Evolutionary conservation across 768 basidiomycete species (phyloP).

Genomic region (Suillus lakei): DNA sequence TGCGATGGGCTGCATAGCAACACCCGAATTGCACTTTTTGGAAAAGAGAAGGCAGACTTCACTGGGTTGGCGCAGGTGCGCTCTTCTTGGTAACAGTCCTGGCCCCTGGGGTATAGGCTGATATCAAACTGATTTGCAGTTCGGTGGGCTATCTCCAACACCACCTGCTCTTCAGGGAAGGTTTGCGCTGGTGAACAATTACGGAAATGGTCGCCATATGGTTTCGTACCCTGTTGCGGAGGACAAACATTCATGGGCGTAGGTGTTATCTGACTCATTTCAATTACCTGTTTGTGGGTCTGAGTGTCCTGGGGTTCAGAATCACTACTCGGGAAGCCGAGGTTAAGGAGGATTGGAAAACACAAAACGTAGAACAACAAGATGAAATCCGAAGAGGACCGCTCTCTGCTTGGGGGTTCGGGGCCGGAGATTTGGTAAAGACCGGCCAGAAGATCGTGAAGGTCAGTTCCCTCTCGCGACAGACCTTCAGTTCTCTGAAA

Average conservation of each 20-base stretch:
- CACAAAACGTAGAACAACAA: slow-evolving; percentile 34
- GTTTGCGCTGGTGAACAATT: slow-evolving; percentile 37
- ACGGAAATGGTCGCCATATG: slow-evolving; percentile 42
- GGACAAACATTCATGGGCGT: slow-evolving; percentile 43
- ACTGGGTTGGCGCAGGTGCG: slow-evolving; percentile 45
- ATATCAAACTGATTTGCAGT: slow-evolving; percentile 25
- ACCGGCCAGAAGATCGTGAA: slow-evolving; percentile 20
- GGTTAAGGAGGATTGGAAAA: slow-evolving; percentile 46
- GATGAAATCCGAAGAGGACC: slow-evolving; percentile 21
- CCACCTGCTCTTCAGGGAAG: slow-evolving; percentile 21
- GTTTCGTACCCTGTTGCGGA: slow-evolving; percentile 40
- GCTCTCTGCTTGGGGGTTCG: slow-evolving; percentile 21
- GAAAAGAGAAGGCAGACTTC: slow-evolving; percentile 39
- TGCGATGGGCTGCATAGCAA: slow-evolving; percentile 51
- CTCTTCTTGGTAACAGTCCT: not conserved
- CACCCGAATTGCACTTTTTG: slow-evolving; percentile 43
- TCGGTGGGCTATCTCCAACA: slow-evolving; percentile 39
- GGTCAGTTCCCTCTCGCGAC: slow-evolving; percentile 13
- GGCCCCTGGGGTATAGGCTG: not conserved
- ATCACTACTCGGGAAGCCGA: slow-evolving; percentile 35
- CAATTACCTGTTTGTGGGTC: not conserved
- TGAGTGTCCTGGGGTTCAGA: not conserved
- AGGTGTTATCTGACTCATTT: slow-evolving; percentile 20
- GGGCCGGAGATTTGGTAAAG: slow-evolving; percentile 23
- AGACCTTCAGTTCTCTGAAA: slow-evolving; percentile 7